Percentiles rank a stretch among this genome's conserved stretches.
These are phyloP conservation scores for Flaveria linearis DNA, from an alignment of 129 eudicot genomes.

Conservation along the genomic window DNA sequence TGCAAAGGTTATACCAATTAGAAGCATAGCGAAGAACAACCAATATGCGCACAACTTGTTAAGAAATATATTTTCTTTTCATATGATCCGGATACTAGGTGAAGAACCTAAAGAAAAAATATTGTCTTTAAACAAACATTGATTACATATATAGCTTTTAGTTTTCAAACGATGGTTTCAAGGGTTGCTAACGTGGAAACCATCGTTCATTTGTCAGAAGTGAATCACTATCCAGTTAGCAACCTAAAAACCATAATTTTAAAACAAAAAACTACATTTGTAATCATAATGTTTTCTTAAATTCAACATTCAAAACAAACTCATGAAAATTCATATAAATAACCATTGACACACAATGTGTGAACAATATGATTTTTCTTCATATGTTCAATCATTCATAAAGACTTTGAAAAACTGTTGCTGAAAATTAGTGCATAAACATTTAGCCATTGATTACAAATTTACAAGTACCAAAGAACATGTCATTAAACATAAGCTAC, in stretches of 20 bases:
- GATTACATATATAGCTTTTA: too few species aligned
- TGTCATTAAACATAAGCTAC: background rate
- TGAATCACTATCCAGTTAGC: background rate
- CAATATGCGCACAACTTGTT: too few species aligned
- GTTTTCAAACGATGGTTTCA: too few species aligned
- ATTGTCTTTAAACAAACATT: background rate
- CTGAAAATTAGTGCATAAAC: too few species aligned
- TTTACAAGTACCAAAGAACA: background rate
- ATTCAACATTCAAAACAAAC: background rate
- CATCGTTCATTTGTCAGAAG: background rate
- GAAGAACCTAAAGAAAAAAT: too few species aligned
- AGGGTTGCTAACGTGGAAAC: background rate
- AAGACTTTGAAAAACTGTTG: too few species aligned
- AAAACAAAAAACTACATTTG: background rate
- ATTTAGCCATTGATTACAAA: background rate
- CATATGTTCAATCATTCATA: background rate
- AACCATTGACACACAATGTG: background rate
- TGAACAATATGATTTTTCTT: too few species aligned
- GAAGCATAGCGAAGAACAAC: background rate
- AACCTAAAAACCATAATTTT: background rate
- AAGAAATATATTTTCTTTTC: too few species aligned
- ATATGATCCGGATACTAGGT: too few species aligned
- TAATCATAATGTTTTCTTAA: background rate
- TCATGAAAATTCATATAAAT: background rate
- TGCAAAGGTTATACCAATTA: background rate